These are phyloP conservation scores for Rhododendron griersonianum DNA, from an alignment of 148 eudicot species.

Conservation along the genomic window DNA sequence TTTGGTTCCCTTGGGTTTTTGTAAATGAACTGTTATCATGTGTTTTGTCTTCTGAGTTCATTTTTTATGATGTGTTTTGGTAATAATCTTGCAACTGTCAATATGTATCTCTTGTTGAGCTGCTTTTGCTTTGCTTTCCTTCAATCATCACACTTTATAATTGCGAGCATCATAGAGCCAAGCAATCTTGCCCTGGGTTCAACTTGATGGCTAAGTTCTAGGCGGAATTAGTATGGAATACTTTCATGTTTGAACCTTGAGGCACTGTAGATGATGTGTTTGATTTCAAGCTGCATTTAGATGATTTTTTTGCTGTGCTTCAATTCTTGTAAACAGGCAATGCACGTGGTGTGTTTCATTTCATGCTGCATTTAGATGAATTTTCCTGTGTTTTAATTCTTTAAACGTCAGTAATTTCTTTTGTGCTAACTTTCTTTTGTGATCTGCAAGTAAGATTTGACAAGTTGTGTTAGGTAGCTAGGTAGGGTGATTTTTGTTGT, in stretches of 20 bases:
- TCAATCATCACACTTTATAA: neutral
- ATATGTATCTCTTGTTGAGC: neutral
- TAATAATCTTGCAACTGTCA: neutral
- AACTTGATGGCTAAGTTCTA: neutral
- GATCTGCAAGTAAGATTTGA: neutral
- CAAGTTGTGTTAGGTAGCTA: neutral
- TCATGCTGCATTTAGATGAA: neutral
- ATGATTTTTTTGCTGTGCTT: neutral
- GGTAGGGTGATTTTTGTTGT: neutral
- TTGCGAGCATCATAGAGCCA: neutral
- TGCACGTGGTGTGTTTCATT: neutral
- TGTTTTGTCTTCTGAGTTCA: neutral
- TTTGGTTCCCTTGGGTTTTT: neutral
- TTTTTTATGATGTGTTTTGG: neutral
- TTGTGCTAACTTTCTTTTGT: neutral
- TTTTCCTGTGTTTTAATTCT: neutral
- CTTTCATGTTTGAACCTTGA: conserved; percentile 4
- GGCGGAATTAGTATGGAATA: neutral
- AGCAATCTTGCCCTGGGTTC: neutral
- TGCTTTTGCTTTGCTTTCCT: neutral
- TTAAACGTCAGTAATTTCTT: neutral
- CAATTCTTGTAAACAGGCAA: neutral
- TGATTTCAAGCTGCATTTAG: neutral
- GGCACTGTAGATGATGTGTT: neutral
- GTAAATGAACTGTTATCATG: neutral